phyloP scores from a whole-genome alignment of 2,329 filamentous ascomycete species.

The Trichoderma koningii region DNA sequence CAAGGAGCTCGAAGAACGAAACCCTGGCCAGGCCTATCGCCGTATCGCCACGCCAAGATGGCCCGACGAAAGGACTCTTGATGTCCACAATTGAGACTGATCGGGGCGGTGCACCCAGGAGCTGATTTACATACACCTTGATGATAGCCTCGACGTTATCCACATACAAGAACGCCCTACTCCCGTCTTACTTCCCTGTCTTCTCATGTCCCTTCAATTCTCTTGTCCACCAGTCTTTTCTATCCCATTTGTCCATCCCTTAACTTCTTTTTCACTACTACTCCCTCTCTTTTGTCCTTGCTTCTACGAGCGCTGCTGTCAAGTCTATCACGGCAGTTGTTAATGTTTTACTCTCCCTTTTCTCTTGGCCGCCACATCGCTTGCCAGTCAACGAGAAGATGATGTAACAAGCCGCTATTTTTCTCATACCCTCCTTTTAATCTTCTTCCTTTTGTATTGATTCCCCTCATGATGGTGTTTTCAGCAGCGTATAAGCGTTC shows the following conservation, averaged over 20 bases:
- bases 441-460: background rate
- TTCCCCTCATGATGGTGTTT: background rate
- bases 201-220: background rate
- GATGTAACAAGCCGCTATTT: background rate
- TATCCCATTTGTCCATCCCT: background rate
- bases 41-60: conserved; percentile 39
- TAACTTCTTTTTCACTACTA: background rate
- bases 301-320: background rate
- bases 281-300: background rate
- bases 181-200: background rate
- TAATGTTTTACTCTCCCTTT: background rate
- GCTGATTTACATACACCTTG: background rate
- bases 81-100: background rate
- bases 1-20: conserved; percentile 52
- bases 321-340: background rate
- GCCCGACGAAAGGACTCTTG: conserved; percentile 32
- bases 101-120: background rate
- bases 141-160: background rate
- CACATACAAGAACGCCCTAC: background rate
- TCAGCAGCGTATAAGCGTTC: background rate
- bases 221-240: background rate
- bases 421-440: background rate
- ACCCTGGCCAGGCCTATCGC: conserved; percentile 46
- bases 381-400: background rate
- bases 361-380: no score